A percentile compares a stretch with the other conserved stretches of the same genome.
Conservation (phyloP, 2,329 filamentous ascomycete genomes). For the Aspergillus latus region DNA sequence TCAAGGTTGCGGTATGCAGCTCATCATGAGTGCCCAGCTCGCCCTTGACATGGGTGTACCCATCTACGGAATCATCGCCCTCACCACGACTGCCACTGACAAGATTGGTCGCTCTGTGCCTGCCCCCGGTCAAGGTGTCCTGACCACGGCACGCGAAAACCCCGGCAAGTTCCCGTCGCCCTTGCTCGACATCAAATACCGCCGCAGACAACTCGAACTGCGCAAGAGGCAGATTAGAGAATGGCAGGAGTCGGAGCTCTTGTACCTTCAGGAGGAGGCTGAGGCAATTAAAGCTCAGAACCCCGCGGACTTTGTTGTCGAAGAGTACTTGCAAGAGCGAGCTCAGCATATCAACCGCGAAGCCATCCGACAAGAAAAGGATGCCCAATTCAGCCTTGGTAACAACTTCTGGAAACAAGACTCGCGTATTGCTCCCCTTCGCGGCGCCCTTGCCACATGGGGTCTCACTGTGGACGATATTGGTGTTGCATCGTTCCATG, state of each 20-base stretch:
- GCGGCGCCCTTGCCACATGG: conserved; percentile 95
- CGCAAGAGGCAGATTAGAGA: conserved; percentile 92
- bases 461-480: conserved; percentile 96
- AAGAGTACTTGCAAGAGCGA: conserved; percentile 82
- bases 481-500: conserved; percentile 95
- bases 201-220: conserved; percentile 88
- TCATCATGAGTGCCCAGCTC: conserved; percentile 96
- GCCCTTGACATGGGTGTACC: conserved; percentile 98
- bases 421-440: conserved; percentile 86
- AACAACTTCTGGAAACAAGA: conserved; percentile 99
- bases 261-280: conserved; percentile 90
- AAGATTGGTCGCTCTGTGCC: conserved; percentile 98
- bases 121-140: conserved; percentile 92
- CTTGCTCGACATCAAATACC: conserved; percentile 95
- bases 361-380: conserved; percentile 85
- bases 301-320: conserved; percentile 69
- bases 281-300: conserved; percentile 83
- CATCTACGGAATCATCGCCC: conserved; percentile 89
- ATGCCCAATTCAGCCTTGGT: conserved; percentile 86
- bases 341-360: conserved; percentile 83
- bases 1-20: conserved; percentile 95
- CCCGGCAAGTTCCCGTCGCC: conserved; percentile 91
- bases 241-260: conserved; percentile 92
- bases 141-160: conserved; percentile 91
- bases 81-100: conserved; percentile 95